Evolutionary conservation across 2,329 filamentous ascomycete genomes (phyloP).

Genomic region (Trichothecium roseum): DNA sequence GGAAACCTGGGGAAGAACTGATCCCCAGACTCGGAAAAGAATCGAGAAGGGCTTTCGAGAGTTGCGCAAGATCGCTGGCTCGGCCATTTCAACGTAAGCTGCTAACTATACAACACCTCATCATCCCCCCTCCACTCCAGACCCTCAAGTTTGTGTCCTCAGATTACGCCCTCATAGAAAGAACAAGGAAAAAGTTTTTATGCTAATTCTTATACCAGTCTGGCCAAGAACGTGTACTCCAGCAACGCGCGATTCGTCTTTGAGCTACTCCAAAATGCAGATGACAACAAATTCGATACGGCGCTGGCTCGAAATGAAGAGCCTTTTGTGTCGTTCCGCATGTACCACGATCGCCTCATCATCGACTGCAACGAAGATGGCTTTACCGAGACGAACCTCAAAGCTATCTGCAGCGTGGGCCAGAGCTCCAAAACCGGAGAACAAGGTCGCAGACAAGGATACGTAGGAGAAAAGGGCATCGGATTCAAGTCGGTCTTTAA

Average conservation of each 20-base stretch:
- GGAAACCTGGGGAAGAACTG: too few species aligned
- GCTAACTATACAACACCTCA: too few species aligned
- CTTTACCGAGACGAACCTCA: slow-evolving; percentile 26
- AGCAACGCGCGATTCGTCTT: slow-evolving; percentile 6
- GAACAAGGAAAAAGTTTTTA: too few species aligned
- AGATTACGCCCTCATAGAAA: too few species aligned
- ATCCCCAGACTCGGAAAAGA: too few species aligned
- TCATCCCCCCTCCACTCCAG: too few species aligned
- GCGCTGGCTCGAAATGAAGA: slow-evolving; percentile 14
- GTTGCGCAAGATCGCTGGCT: too few species aligned
- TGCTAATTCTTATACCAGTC: too few species aligned
- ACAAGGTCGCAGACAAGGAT: too few species aligned
- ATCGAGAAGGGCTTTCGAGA: too few species aligned
- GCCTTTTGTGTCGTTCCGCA: slow-evolving; percentile 17
- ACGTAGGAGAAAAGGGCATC: slow-evolving; percentile 37
- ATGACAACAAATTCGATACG: slow-evolving; percentile 33
- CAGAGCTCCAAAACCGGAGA: slow-evolving; percentile 34
- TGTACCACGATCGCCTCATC: slow-evolving; percentile 23
- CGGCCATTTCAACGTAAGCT: too few species aligned
- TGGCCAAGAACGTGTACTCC: slow-evolving; percentile 5
- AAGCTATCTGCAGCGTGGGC: slow-evolving; percentile 30
- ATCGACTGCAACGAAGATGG: slow-evolving; percentile 38
- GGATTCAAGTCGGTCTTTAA: slow-evolving; percentile 38
- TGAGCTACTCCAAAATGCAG: slow-evolving; percentile 8
- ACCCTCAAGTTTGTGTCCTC: too few species aligned